Percentiles rank a stretch among this genome's conserved stretches.
Conservation (phyloP, 2,329 filamentous ascomycete genomes). For the Colletotrichum chrysophilum region DNA sequence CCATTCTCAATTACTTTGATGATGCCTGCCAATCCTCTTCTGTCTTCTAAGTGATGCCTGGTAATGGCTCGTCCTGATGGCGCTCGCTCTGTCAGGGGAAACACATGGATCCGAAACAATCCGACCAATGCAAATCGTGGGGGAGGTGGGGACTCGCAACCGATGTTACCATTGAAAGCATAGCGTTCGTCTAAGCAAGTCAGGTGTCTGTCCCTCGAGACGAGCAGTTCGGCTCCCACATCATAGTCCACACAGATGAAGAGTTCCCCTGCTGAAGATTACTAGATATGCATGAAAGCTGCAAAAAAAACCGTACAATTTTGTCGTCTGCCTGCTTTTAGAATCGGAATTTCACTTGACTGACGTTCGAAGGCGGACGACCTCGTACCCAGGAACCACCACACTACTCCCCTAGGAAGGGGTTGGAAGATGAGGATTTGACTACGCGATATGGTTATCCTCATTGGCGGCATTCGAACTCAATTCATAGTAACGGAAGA, state of each 20-base stretch:
- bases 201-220: background rate
- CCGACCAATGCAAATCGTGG: background rate
- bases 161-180: background rate
- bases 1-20: background rate
- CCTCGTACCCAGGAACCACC: fast-evolving
- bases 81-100: background rate
- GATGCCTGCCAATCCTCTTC: background rate
- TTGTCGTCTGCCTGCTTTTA: too few relatives aligned
- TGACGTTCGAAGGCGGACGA: background rate
- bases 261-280: background rate
- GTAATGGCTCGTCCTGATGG: fast-evolving
- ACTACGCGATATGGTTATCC: background rate
- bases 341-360: background rate
- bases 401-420: background rate
- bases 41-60: background rate
- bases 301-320: too few relatives aligned
- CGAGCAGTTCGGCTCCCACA: background rate
- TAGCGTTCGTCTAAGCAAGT: background rate
- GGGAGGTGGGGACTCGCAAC: background rate
- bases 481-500: fast-evolving
- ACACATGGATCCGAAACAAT: background rate
- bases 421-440: fast-evolving
- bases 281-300: fast-evolving
- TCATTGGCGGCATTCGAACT: fast-evolving
- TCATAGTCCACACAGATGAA: fast-evolving